phyloP scores from a whole-genome alignment of 148 eudicot genomes.

The Chenopodium album region DNA sequence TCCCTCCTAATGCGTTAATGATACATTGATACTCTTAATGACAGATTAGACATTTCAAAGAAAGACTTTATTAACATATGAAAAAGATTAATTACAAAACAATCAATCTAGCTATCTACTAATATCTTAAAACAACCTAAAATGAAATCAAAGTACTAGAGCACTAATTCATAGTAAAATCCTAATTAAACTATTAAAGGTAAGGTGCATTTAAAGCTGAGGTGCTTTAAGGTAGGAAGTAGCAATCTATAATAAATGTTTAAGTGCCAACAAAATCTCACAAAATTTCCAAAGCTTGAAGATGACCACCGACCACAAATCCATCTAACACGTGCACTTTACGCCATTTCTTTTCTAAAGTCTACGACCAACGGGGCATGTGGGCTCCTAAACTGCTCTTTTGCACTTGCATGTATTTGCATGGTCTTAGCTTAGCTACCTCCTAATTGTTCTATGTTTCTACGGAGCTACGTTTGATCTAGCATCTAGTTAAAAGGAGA shows the following conservation, averaged over 20 bases:
- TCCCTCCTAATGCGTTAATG: too few species aligned
- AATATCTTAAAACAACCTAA: too few species aligned
- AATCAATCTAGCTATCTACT: too few species aligned
- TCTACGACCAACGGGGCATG: constrained; percentile 14
- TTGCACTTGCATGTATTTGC: not conserved
- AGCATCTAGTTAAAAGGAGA: too few species aligned
- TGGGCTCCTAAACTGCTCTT: not conserved
- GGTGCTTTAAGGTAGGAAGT: not conserved
- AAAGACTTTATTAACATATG: too few species aligned
- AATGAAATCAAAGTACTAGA: not conserved
- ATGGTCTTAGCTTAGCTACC: not conserved
- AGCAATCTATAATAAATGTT: not conserved
- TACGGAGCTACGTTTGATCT: too few species aligned
- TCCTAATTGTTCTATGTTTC: too few species aligned
- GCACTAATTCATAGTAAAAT: not conserved
- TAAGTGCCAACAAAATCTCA: constrained; percentile 16
- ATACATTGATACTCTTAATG: too few species aligned
- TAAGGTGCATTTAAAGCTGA: not conserved
- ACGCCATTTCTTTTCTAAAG: not conserved
- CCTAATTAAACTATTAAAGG: too few species aligned
- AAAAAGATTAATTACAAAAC: too few species aligned
- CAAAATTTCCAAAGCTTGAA: not conserved
- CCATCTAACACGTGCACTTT: not conserved
- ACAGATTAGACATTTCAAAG: too few species aligned
- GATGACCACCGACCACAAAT: constrained; percentile 13